Evolutionary conservation across 805 yeast species (phyloP).

Genomic region (Soucietia sequanensis): DNA sequence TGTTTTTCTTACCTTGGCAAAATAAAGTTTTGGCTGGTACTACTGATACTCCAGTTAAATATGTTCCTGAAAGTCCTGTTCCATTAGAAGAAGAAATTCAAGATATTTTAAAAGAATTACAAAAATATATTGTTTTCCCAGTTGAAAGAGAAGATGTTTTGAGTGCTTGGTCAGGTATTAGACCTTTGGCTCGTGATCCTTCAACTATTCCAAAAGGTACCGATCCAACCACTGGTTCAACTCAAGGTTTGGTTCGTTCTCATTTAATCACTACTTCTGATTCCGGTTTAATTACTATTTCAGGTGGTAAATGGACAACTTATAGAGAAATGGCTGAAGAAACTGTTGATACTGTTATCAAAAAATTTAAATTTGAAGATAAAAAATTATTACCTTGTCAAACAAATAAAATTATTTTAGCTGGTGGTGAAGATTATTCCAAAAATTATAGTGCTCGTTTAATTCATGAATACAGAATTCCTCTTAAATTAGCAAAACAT

Average conservation of each 20-base stretch:
- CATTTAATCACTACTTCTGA: constrained; percentile 75
- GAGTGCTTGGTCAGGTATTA: constrained; percentile 96
- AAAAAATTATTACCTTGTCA: constrained; percentile 40
- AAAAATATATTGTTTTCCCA: constrained; percentile 84
- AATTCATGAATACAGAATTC: constrained; percentile 73
- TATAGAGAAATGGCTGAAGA: constrained; percentile 98
- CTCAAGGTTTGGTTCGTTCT: constrained; percentile 89
- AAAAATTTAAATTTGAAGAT: constrained; percentile 37
- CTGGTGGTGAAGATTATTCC: constrained; percentile 83
- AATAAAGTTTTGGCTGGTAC: constrained; percentile 96
- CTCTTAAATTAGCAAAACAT: constrained; percentile 75
- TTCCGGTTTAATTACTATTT: constrained; percentile 79
- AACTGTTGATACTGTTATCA: constrained; percentile 73
- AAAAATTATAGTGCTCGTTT: constrained; percentile 72
- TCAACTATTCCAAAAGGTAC: constrained; percentile 46
- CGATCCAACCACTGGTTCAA: constrained; percentile 43
- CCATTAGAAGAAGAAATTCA: constrained; percentile 88
- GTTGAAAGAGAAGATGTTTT: constrained; percentile 87
- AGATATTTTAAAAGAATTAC: constrained; percentile 83
- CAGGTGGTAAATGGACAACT: constrained; percentile 99
- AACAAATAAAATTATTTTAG: constrained; percentile 55
- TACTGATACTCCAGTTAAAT: constrained; percentile 82
- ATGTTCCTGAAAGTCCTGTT: constrained; percentile 70
- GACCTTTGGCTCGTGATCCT: constrained; percentile 91
- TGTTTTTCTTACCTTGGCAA: constrained; percentile 98